Evolutionary conservation across 148 eudicot genomes (phyloP).

Genomic region (Rhododendron williamsianum): DNA sequence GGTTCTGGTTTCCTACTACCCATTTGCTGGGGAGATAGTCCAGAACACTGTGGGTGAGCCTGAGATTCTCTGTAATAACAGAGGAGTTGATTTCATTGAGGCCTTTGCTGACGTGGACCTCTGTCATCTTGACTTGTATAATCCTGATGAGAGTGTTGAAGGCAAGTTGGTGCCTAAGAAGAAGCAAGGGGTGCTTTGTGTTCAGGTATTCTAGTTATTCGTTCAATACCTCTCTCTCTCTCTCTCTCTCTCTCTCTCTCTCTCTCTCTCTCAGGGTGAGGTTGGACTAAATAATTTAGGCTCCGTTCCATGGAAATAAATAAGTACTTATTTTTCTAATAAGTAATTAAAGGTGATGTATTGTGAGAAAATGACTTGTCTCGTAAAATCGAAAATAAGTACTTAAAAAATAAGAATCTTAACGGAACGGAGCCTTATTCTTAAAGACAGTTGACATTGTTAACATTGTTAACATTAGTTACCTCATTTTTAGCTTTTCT

Average conservation of each 20-base stretch:
- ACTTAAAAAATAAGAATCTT: too few relatives aligned
- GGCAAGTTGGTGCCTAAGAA: conserved; percentile 57
- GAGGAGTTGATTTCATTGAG: conserved; percentile 57
- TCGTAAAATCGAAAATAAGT: too few relatives aligned
- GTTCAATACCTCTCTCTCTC: neutral
- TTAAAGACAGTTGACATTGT: too few relatives aligned
- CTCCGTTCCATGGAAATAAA: too few relatives aligned
- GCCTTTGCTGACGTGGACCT: conserved; percentile 47
- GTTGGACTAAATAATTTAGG: too few relatives aligned
- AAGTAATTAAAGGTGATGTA: too few relatives aligned
- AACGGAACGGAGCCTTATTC: too few relatives aligned
- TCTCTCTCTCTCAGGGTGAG: too few relatives aligned
- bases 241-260: neutral
- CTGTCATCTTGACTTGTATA: conserved; percentile 36
- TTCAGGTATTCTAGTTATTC: conserved; percentile 41
- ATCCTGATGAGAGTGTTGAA: conserved; percentile 46
- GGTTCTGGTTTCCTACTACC: neutral
- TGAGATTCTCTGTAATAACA: conserved; percentile 66
- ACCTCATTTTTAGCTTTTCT: too few relatives aligned
- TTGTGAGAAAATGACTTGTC: too few relatives aligned
- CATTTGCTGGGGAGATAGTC: conserved; percentile 46
- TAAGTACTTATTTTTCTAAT: too few relatives aligned
- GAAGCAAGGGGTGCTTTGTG: conserved; percentile 44
- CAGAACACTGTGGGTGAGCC: conserved; percentile 52
- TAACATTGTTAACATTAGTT: too few relatives aligned